Base-by-base conservation (phyloP, 352 stramenopile species). In the Thalassiosira delicatula region DNA sequence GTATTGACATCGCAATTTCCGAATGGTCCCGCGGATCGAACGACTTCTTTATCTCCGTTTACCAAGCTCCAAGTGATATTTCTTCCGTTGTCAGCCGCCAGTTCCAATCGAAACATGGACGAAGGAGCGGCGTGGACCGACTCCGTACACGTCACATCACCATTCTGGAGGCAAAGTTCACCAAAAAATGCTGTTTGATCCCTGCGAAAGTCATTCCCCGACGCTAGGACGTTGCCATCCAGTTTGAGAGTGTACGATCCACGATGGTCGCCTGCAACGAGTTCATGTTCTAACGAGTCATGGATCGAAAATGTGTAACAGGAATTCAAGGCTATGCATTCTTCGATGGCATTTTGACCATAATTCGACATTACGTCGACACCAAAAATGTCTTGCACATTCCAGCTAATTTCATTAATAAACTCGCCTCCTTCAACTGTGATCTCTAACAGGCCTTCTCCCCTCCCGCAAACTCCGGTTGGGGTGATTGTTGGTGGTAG, bases 281-380 rank as follows among this genome's bases (percentile, higher is more conserved):
- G 0, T n/a, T 25, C 25, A 57, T 59, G 14, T 65, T 49, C 49
- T 23, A 79, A 17, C 51, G 40, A 57, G 37, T 79, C 56, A 42
- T 71, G 69, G 61, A 79, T 70, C 53, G 61, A 54, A 70, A 84
- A 79, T 9, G 42, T 79, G 53, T 79, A 79, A 66, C 76, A 84
- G 3, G n/a, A 27, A 57, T 76, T 59, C 14, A 53, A 51, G 42
- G 46, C 30, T 44, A 79, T 61, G 56, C 76, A 84, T 60, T 57
- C 23, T 49, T 60, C 14, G 25, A 57, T 49, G 25, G 71, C 1
- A 60, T 59, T 25, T 53, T 12, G n/a, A 1, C 57, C 27, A 30
- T 35, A 23, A 12, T 51, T 70, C 44, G 72, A 70, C 30, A 72
- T 40, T 14, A 79, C 7, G 11, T 27, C 57, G 19, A 67, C 75